A percentile compares a stretch with the other conserved stretches of the same genome.
These are phyloP conservation scores for Coffea humblotiana DNA, from an alignment of 305 asterid species.

Conservation along the genomic window DNA sequence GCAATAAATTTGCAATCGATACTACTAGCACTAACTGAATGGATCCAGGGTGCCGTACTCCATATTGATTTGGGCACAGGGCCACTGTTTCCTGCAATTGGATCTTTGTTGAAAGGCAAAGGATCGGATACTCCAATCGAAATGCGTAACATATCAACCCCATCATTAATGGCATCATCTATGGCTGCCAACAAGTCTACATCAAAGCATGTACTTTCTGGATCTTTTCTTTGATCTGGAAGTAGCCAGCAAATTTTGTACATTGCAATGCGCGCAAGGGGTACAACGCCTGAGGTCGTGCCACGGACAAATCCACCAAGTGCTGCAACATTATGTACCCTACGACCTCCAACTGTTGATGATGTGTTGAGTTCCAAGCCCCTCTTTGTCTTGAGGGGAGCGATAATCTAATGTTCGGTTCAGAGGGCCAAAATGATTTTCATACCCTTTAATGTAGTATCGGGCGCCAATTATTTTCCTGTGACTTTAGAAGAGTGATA, in stretches of 20 bases:
- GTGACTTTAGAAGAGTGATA: conserved; percentile 1
- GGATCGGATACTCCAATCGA: conserved; percentile 55
- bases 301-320: conserved; percentile 77
- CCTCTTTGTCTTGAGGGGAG: conserved; percentile 87
- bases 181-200: conserved; percentile 85
- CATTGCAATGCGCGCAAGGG: conserved; percentile 67
- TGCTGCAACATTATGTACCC: conserved; percentile 47
- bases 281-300: conserved; percentile 82
- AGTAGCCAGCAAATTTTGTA: conserved; percentile 88
- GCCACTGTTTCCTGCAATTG: conserved; percentile 74
- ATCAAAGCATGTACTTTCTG: conserved; percentile 64
- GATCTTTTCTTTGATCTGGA: conserved; percentile 51
- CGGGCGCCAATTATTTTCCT: conserved; percentile 89
- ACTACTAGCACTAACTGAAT: conserved; percentile 86
- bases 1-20: conserved; percentile 58
- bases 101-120: conserved; percentile 44
- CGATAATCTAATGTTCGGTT: conserved; percentile 55
- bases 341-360: conserved; percentile 63
- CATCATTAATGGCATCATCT: conserved; percentile 81
- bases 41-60: conserved; percentile 85
- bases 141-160: conserved; percentile 69
- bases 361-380: conserved; percentile 89
- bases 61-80: conserved; percentile 55
- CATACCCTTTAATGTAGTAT: conserved; percentile 70
- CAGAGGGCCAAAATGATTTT: conserved; percentile 56